A percentile compares a stretch with the other conserved stretches of the same genome.
These are phyloP conservation scores for Harrya chromipes DNA, from an alignment of 768 basidiomycete genomes.

Conservation along the genomic window DNA sequence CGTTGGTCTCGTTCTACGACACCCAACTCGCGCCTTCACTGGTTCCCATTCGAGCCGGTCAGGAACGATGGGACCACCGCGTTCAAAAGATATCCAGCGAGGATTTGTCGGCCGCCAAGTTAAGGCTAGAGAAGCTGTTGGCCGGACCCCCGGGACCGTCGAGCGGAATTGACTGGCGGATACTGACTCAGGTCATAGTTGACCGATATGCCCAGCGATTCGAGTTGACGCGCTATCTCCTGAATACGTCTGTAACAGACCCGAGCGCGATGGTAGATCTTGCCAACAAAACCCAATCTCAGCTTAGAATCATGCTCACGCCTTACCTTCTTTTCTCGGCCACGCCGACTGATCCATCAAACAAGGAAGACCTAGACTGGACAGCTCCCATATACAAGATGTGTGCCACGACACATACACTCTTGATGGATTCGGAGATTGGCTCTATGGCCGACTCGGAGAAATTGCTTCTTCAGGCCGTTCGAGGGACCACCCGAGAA, in stretches of 20 bases:
- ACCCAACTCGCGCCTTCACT: slow-evolving; percentile 30
- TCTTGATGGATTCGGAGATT: not conserved
- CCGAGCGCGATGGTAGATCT: slow-evolving; percentile 2
- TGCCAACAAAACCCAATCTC: slow-evolving; percentile 14
- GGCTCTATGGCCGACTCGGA: slow-evolving; percentile 29
- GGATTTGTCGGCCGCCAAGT: slow-evolving; percentile 16
- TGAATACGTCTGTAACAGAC: slow-evolving; percentile 11
- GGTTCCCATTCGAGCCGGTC: slow-evolving; percentile 20
- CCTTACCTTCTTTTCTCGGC: slow-evolving; percentile 28
- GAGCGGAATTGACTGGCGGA: slow-evolving; percentile 35
- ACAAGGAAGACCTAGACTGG: slow-evolving; percentile 21
- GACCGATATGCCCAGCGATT: slow-evolving; percentile 33
- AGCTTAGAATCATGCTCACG: slow-evolving; percentile 27
- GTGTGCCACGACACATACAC: slow-evolving; percentile 31
- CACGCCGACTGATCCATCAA: not conserved
- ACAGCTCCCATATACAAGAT: slow-evolving; percentile 27
- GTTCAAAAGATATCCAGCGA: slow-evolving; percentile 20
- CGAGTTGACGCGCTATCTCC: slow-evolving; percentile 24
- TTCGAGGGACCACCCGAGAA: slow-evolving; percentile 38
- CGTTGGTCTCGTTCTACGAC: slow-evolving; percentile 38
- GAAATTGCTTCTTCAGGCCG: slow-evolving; percentile 20
- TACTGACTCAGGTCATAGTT: slow-evolving; percentile 27
- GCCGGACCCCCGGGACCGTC: slow-evolving; percentile 12
- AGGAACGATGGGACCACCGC: slow-evolving; percentile 34
- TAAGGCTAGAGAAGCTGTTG: slow-evolving; percentile 5